Percentiles rank a stretch among this genome's conserved stretches.
Conservation (phyloP, 192 early-diverging fungal species). For the Backusella morwellensis region DNA sequence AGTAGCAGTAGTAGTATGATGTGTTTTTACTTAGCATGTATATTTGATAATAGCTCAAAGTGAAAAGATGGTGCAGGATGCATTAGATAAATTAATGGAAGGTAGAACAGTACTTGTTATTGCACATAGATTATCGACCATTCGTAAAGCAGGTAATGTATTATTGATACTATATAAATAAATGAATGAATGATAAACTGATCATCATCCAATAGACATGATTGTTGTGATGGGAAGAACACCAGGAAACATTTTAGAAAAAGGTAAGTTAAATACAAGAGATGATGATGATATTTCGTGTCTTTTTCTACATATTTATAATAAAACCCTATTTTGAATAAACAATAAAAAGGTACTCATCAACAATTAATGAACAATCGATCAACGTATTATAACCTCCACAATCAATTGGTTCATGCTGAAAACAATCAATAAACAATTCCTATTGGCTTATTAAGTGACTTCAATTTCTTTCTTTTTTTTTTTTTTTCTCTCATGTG, state of each 20-base stretch:
- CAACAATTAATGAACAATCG: constrained; percentile 28
- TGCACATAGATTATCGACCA: constrained; percentile 82
- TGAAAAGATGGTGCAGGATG: constrained; percentile 70
- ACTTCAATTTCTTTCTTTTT: background rate
- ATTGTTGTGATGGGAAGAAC: constrained; percentile 40
- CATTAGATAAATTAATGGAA: constrained; percentile 66
- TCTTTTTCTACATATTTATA: background rate
- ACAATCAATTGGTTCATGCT: constrained; percentile 27
- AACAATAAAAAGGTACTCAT: constrained; percentile 29
- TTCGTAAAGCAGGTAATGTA: constrained; percentile 61
- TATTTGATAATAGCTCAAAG: constrained; percentile 46
- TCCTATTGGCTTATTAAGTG: background rate
- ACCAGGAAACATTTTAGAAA: constrained; percentile 37
- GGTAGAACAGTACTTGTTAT: constrained; percentile 84
- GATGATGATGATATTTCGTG: background rate
- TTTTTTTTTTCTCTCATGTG: background rate
- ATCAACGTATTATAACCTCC: constrained; percentile 29
- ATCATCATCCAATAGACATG: constrained; percentile 4
- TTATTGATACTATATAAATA: background rate
- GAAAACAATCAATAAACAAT: constrained; percentile 13
- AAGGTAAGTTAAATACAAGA: constrained; percentile 24
- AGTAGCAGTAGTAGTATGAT: background rate
- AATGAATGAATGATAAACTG: no score
- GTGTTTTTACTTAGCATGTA: background rate
- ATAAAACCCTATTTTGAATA: background rate